Percentiles rank a stretch among this genome's conserved stretches.
Conservation (phyloP, 2,329 filamentous ascomycete genomes). For the Allantophomopsis cytisporea region DNA sequence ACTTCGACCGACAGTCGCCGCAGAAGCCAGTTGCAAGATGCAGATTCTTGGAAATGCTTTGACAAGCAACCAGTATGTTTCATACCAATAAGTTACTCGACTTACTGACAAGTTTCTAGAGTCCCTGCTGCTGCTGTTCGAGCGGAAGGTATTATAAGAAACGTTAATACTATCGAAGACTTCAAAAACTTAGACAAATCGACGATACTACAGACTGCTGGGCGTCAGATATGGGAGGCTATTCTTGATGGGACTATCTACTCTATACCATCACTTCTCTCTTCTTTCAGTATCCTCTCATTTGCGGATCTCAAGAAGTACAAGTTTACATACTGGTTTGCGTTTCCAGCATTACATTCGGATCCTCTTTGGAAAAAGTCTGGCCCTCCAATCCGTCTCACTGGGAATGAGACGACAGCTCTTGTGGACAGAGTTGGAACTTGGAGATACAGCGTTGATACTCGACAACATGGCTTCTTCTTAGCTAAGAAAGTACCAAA, state of each 20-base stretch:
- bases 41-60: conserved; percentile 82
- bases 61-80: conserved; percentile 64
- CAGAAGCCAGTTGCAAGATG: conserved; percentile 72
- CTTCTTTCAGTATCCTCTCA: conserved; percentile 79
- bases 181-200: conserved; percentile 75
- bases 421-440: conserved; percentile 76
- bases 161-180: conserved; percentile 91
- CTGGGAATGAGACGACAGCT: conserved; percentile 55
- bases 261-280: conserved; percentile 80
- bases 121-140: conserved; percentile 60
- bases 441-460: conserved; percentile 74
- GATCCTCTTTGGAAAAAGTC: conserved; percentile 67
- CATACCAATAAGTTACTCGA: neutral
- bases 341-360: conserved; percentile 85
- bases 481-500: conserved; percentile 56
- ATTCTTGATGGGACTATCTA: conserved; percentile 96
- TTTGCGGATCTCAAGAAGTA: conserved; percentile 97
- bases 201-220: conserved; percentile 65
- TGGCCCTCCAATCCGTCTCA: conserved; percentile 34
- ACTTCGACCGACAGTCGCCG: conserved; percentile 55
- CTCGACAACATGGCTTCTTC: conserved; percentile 87
- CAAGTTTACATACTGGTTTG: conserved; percentile 96
- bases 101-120: conserved; percentile 26
- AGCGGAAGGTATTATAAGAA: conserved; percentile 87
- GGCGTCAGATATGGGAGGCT: conserved; percentile 86